phyloP scores from a whole-genome alignment of 352 stramenopile genomes.

The Globisporangium yorkense region DNA sequence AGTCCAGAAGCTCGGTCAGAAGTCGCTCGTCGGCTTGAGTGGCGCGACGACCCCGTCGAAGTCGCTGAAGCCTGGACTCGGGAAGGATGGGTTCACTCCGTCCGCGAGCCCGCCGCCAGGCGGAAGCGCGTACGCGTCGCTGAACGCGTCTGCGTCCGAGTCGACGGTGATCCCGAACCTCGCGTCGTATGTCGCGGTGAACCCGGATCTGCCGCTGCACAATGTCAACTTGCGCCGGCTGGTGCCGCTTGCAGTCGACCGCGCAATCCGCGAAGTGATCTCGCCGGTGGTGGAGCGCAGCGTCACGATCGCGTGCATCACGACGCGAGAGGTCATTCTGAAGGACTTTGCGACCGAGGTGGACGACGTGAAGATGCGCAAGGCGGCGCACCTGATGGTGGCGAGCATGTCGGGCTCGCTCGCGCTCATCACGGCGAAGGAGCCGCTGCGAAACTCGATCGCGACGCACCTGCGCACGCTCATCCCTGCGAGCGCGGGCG shows the following conservation, averaged over 20 bases:
- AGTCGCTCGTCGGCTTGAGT: conserved; percentile 10
- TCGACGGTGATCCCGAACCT: conserved; percentile 98
- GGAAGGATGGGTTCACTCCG: conserved; percentile 40
- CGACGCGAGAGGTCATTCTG: conserved; percentile 95
- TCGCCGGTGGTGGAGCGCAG: conserved; percentile 97
- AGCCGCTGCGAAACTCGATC: conserved; percentile 96
- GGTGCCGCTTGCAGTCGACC: conserved; percentile 96
- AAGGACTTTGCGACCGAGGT: conserved; percentile 99
- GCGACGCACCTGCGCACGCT: conserved; percentile 94
- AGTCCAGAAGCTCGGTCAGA: conserved; percentile 21
- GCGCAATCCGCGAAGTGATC: conserved; percentile 98
- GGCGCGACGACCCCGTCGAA: conserved; percentile 48
- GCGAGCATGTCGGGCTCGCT: conserved; percentile 97
- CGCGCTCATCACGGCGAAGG: conserved; percentile 97
- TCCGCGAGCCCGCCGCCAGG: conserved; percentile 44
- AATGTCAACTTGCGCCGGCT: conserved; percentile 92
- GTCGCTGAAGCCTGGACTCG: conserved; percentile 32
- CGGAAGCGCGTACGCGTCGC: conserved; percentile 19
- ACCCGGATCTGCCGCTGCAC: conserved; percentile 92
- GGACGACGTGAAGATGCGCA: conserved; percentile 94
- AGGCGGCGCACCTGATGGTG: conserved; percentile 98
- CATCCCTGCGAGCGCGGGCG: conserved; percentile 75
- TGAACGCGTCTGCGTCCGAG: conserved; percentile 55
- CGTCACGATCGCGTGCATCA: conserved; percentile 99
- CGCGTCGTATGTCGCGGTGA: conserved; percentile 97